These are phyloP conservation scores for Basidiobolus meristosporus DNA, from an alignment of 371 early-diverging fungal genomes.

Conservation along the genomic window DNA sequence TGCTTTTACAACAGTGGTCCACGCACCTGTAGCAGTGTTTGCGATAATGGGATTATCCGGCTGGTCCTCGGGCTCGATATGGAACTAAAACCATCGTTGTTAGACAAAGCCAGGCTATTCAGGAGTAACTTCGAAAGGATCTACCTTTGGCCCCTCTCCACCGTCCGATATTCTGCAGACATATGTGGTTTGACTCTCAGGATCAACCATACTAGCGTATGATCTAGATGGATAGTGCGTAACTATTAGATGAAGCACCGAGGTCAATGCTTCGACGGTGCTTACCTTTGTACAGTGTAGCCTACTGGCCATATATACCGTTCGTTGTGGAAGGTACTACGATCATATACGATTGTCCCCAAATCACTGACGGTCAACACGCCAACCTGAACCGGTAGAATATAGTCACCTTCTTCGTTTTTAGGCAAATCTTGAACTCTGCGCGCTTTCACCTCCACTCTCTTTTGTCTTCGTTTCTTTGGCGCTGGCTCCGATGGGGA, in stretches of 20 bases:
- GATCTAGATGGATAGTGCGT: too few species aligned
- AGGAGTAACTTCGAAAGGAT: not conserved
- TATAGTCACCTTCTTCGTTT: constrained; percentile 46
- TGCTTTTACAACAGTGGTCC: constrained; percentile 64
- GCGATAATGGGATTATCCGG: constrained; percentile 23
- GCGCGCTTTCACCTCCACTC: not conserved
- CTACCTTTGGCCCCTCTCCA: constrained; percentile 47
- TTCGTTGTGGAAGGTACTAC: constrained; percentile 71
- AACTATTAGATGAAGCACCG: too few species aligned
- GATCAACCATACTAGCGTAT: constrained; percentile 63
- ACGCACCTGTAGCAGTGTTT: constrained; percentile 76
- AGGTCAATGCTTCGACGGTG: too few species aligned
- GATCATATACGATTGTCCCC: constrained; percentile 59
- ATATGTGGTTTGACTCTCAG: constrained; percentile 41
- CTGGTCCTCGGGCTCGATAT: constrained; percentile 54
- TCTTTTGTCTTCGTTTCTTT: not conserved
- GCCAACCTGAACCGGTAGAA: constrained; percentile 65
- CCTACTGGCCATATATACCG: constrained; percentile 88
- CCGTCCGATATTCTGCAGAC: constrained; percentile 66
- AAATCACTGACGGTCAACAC: constrained; percentile 52
- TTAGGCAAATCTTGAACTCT: constrained; percentile 1
- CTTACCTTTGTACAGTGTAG: constrained; percentile 46
- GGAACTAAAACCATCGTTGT: constrained; percentile 21
- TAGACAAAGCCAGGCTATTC: not conserved
- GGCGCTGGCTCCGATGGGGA: too few species aligned